These are phyloP conservation scores for Melanomma pulvis-pyrius DNA, from an alignment of 495 filamentous ascomycete species.

Conservation along the genomic window DNA sequence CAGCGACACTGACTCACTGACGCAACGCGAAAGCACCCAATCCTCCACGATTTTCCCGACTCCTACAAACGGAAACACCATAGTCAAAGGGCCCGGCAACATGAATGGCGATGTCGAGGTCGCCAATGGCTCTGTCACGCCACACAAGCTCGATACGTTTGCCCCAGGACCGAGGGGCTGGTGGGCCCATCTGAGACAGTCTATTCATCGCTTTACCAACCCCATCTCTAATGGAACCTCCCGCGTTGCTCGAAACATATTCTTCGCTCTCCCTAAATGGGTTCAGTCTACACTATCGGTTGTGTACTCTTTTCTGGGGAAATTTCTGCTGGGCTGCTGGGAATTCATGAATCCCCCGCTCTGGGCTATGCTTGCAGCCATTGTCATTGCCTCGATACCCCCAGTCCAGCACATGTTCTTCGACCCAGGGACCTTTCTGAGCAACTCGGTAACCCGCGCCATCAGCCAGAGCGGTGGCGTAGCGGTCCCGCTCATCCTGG, in stretches of 20 bases:
- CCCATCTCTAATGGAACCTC: conserved; percentile 18
- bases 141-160: conserved; percentile 20
- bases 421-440: conserved; percentile 82
- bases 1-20: conserved; percentile 36
- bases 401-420: conserved; percentile 84
- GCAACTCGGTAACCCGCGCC: conserved; percentile 89
- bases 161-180: conserved; percentile 35
- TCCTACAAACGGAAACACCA: conserved; percentile 51
- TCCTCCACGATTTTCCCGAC: conserved; percentile 44
- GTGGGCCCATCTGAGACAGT: conserved; percentile 15
- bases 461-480: conserved; percentile 83
- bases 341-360: conserved; percentile 98
- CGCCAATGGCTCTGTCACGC: conserved; percentile 1
- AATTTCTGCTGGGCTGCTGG: conserved; percentile 70
- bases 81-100: conserved; percentile 39
- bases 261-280: conserved; percentile 59
- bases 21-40: conserved; percentile 38
- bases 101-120: conserved; percentile 27
- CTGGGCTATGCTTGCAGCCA: conserved; percentile 91
- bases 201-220: conserved; percentile 3
- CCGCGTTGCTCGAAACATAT: conserved; percentile 31
- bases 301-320: conserved; percentile 47
- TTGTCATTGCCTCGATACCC: conserved; percentile 90
- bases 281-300: conserved; percentile 58
- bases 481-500: conserved; percentile 91